Evolutionary conservation across 73 alveolate species (phyloP).

Genomic region (Paramecium primaurelia): DNA sequence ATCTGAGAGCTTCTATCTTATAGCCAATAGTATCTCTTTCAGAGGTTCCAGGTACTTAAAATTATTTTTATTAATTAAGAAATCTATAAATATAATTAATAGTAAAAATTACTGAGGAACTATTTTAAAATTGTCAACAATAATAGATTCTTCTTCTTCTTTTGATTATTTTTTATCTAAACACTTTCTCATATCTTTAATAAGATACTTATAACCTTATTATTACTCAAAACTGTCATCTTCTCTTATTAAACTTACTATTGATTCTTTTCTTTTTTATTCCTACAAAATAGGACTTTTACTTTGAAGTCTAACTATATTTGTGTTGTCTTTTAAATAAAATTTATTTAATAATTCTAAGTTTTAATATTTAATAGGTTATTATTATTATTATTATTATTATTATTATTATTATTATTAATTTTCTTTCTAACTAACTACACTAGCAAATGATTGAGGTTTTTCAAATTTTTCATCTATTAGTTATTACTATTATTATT

Average conservation of each 20-base stretch:
- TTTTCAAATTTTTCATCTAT: neutral
- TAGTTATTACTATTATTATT: neutral
- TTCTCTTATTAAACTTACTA: neutral
- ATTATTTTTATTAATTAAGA: constrained; percentile 56
- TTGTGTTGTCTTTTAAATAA: neutral
- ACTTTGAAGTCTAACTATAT: neutral
- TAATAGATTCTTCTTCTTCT: constrained; percentile 66
- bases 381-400: neutral
- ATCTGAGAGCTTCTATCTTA: constrained; percentile 85
- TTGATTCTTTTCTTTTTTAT: neutral
- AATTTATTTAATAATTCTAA: neutral
- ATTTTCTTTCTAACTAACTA: neutral
- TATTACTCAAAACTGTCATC: constrained; percentile 49
- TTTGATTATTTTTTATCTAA: constrained; percentile 54
- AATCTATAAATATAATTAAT: neutral
- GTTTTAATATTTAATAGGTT: neutral
- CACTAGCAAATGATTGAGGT: neutral
- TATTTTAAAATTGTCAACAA: constrained; percentile 54
- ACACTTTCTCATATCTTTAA: constrained; percentile 47
- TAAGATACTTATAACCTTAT: constrained; percentile 49
- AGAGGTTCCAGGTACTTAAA: constrained; percentile 76
- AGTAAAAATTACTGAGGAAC: constrained; percentile 53
- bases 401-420: neutral
- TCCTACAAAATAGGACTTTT: constrained; percentile 1
- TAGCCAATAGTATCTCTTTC: constrained; percentile 77